These are phyloP conservation scores for Rheum nobile DNA, from an alignment of 148 eudicot species.

Conservation along the genomic window DNA sequence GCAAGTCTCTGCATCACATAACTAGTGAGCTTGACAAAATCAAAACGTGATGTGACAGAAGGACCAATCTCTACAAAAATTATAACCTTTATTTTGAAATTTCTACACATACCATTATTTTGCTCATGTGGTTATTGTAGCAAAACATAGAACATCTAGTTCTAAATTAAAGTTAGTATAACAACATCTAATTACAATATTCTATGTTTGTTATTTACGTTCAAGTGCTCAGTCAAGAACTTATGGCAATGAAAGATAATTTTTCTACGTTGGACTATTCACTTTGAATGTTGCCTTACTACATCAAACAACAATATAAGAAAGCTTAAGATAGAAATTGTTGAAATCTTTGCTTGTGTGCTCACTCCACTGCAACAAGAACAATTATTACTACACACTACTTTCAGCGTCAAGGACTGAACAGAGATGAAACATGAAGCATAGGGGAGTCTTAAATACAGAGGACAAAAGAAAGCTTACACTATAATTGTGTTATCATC, in stretches of 20 bases:
- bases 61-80: neutral
- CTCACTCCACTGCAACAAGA: too few species aligned
- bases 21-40: neutral
- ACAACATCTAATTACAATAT: neutral
- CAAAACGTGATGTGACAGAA: neutral
- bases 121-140: neutral
- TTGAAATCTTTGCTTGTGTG: too few species aligned
- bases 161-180: neutral
- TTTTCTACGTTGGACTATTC: too few species aligned
- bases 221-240: too few species aligned
- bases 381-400: too few species aligned
- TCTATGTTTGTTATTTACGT: neutral
- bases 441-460: neutral
- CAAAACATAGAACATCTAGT: neutral
- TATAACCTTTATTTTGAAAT: neutral
- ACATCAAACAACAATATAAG: too few species aligned
- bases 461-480: neutral
- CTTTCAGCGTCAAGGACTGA: too few species aligned
- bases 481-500: neutral
- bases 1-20: conserved; percentile 21
- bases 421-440: neutral
- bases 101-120: neutral
- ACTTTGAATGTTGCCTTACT: too few species aligned
- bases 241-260: neutral
- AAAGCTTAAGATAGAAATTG: too few species aligned